These are phyloP conservation scores for Hirsutella thompsonii DNA, from an alignment of 2,329 filamentous ascomycete species.

Conservation along the genomic window DNA sequence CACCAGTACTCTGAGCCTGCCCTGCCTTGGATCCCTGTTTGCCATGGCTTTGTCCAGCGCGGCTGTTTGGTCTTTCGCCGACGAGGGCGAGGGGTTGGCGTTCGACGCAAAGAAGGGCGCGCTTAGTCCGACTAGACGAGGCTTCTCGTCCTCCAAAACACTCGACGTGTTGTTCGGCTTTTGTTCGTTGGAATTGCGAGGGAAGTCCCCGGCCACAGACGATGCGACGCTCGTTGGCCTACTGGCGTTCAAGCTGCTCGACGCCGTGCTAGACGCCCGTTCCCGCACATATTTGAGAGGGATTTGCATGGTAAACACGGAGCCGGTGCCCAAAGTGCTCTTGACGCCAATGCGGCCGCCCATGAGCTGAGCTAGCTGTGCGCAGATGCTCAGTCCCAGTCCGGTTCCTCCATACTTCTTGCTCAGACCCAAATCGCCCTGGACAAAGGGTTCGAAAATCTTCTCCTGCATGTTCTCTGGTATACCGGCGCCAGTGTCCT, in stretches of 20 bases:
- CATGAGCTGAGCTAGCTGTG: conserved; percentile 76
- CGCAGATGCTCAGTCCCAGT: conserved; percentile 77
- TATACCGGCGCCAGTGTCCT: conserved; percentile 81
- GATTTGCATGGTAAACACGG: conserved; percentile 71
- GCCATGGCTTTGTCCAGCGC: conserved; percentile 53
- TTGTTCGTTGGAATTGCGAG: conserved; percentile 15
- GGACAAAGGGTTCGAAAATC: conserved; percentile 90
- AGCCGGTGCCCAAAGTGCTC: conserved; percentile 62
- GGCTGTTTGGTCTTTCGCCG: conserved; percentile 46
- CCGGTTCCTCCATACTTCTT: conserved; percentile 91
- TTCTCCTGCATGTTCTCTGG: conserved; percentile 62
- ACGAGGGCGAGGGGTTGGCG: conserved; percentile 16
- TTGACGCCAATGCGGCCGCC: conserved; percentile 59
- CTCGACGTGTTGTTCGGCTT: conserved; percentile 5
- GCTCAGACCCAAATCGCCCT: conserved; percentile 79
- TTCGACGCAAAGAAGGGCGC: conserved; percentile 63
- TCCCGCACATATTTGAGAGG: conserved; percentile 67
- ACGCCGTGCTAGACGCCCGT: conserved; percentile 36
- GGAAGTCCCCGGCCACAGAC: conserved; percentile 21
- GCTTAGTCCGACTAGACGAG: conserved; percentile 69
- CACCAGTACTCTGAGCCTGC: conserved; percentile 71
- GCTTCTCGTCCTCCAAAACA: conserved; percentile 30
- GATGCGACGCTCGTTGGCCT: conserved; percentile 32
- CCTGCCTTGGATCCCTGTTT: conserved; percentile 36
- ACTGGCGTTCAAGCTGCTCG: conserved; percentile 36